Conservation (phyloP, 176 grass and related monocot genomes). For the Dactylis glomerata region DNA sequence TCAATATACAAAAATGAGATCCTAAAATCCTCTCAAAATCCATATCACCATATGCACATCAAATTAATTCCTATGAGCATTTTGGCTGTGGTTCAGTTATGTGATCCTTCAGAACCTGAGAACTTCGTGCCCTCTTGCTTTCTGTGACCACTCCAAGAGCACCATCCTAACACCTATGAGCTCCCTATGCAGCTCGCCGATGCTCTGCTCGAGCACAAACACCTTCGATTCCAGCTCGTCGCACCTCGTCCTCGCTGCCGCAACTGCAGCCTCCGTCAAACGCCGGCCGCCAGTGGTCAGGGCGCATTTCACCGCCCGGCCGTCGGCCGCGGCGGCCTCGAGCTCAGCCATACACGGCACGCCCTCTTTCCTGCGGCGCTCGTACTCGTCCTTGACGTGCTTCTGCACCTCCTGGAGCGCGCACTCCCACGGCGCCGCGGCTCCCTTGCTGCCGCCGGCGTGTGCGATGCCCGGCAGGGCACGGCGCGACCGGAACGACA, state of each 20-base stretch:
- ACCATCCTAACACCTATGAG: slow-evolving; percentile 59
- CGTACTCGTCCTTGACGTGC: slow-evolving; percentile 69
- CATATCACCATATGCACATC: slow-evolving; percentile 11
- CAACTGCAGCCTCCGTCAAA: neutral
- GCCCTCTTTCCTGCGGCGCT: slow-evolving; percentile 58
- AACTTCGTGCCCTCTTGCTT: slow-evolving; percentile 23
- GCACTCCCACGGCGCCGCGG: slow-evolving; percentile 43
- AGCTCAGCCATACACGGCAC: slow-evolving; percentile 64
- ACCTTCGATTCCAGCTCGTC: slow-evolving; percentile 61
- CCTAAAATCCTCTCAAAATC: slow-evolving; percentile 7
- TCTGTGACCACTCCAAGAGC: slow-evolving; percentile 52
- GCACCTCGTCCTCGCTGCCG: slow-evolving; percentile 38
- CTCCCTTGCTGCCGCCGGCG: neutral
- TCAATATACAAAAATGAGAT: neutral
- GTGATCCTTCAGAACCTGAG: slow-evolving; percentile 33
- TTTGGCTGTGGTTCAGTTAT: neutral
- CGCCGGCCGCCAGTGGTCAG: neutral
- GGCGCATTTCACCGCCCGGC: slow-evolving; percentile 13
- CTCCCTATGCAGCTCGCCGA: slow-evolving; percentile 53
- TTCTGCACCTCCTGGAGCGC: slow-evolving; percentile 60
- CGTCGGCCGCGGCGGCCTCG: slow-evolving; percentile 40
- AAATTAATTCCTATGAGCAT: neutral
- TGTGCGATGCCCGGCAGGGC: slow-evolving; percentile 7
- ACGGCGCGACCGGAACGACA: slow-evolving; percentile 57
- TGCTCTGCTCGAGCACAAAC: slow-evolving; percentile 43